Evolutionary conservation across 108 stramenopile species (phyloP).

Genomic region (Epithemia pelagica): DNA sequence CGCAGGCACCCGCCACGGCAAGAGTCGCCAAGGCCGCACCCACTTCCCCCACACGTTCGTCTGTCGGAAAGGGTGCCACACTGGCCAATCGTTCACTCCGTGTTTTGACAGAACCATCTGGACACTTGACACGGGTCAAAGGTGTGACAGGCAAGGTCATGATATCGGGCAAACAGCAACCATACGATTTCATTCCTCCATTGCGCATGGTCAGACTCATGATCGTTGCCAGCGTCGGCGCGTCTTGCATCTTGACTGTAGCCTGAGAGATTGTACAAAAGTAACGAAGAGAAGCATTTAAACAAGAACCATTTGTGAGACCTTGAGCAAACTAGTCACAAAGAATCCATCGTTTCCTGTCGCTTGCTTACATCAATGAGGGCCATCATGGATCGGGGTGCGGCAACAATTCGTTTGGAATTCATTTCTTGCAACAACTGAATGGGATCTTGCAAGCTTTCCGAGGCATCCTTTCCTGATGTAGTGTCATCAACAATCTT

Average conservation of each 20-base stretch:
- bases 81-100: conserved; percentile 38
- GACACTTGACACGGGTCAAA: conserved; percentile 23
- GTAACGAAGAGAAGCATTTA: background rate
- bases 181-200: conserved; percentile 52
- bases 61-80: conserved; percentile 60
- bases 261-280: conserved; percentile 31
- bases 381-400: conserved; percentile 62
- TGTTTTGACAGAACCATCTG: conserved; percentile 38
- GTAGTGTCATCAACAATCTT: conserved; percentile 58
- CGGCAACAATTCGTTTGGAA: conserved; percentile 42
- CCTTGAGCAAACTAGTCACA: no score
- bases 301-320: conserved; percentile 5
- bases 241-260: conserved; percentile 61
- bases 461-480: conserved; percentile 11
- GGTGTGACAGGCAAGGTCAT: conserved; percentile 37
- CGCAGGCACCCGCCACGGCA: conserved; percentile 58
- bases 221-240: conserved; percentile 52
- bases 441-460: conserved; percentile 60
- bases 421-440: conserved; percentile 80
- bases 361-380: conserved; percentile 78
- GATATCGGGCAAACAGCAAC: conserved; percentile 46
- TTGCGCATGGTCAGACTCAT: conserved; percentile 37
- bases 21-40: conserved; percentile 55
- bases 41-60: conserved; percentile 79
- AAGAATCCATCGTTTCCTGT: no score